phyloP scores from a whole-genome alignment of 2,329 filamentous ascomycete species.

The Chrysosporium queenslandicum region DNA sequence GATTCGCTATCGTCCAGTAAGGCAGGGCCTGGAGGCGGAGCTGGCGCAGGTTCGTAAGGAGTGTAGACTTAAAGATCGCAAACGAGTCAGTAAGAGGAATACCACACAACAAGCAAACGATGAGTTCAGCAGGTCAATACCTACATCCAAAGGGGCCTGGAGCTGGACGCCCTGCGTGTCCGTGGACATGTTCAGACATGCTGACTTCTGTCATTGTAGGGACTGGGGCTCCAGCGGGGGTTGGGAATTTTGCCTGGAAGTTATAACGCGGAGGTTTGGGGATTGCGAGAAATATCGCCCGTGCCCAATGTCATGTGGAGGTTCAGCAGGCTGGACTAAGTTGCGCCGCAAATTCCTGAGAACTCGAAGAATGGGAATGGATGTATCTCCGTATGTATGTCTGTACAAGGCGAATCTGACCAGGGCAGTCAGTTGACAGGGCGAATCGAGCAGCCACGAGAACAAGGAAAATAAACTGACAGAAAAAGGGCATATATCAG shows the following conservation, averaged over 20 bases:
- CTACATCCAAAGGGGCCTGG: conserved; percentile 58
- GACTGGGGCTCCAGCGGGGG: background rate
- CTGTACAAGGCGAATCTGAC: background rate
- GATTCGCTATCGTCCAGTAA: conserved; percentile 52
- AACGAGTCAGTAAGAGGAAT: conserved; percentile 24
- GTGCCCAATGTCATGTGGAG: conserved; percentile 5
- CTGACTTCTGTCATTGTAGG: conserved; percentile 27
- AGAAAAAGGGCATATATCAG: background rate
- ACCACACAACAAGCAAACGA: conserved; percentile 13
- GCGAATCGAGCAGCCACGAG: background rate
- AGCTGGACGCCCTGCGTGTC: conserved; percentile 42
- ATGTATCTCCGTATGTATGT: too few relatives aligned
- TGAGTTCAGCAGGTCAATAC: background rate
- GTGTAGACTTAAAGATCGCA: conserved; percentile 21
- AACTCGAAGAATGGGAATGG: too few relatives aligned
- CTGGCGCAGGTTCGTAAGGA: conserved; percentile 44
- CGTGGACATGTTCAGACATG: conserved; percentile 24
- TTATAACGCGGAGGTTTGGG: background rate
- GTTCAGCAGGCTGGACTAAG: background rate
- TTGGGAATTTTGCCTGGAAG: background rate
- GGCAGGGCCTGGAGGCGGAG: conserved; percentile 54
- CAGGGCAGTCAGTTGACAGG: conserved; percentile 2
- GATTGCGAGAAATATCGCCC: background rate
- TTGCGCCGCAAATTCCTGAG: background rate
- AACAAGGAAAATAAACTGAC: background rate